Evolutionary conservation across 1,139 yeast species (phyloP).

Genomic region (Suhomyces atakaporum): DNA sequence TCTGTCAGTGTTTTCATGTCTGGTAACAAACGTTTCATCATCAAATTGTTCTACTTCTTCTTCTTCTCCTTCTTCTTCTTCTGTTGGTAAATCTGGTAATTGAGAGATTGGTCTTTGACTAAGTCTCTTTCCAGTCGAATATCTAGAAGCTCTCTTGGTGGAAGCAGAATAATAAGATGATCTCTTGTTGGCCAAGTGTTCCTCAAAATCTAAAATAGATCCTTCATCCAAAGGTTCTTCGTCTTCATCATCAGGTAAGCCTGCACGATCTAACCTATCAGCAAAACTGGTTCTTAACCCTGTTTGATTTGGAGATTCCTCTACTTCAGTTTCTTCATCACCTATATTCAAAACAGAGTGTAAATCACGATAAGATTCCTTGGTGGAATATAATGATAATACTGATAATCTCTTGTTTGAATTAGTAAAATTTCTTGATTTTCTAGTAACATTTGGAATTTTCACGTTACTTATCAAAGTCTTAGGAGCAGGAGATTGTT

Average conservation of each 20-base stretch:
- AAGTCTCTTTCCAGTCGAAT: slow-evolving; percentile 24
- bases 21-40: slow-evolving; percentile 43
- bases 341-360: slow-evolving; percentile 51
- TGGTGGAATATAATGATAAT: slow-evolving; percentile 68
- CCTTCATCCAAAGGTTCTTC: slow-evolving; percentile 40
- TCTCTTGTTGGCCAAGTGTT: slow-evolving; percentile 44
- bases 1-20: slow-evolving; percentile 27
- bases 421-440: slow-evolving; percentile 60
- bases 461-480: slow-evolving; percentile 59
- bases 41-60: slow-evolving; percentile 6
- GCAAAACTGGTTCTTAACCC: slow-evolving; percentile 47
- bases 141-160: slow-evolving; percentile 22
- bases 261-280: slow-evolving; percentile 45
- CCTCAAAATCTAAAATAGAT: slow-evolving; percentile 46
- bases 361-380: slow-evolving; percentile 62
- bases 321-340: slow-evolving; percentile 34
- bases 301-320: slow-evolving; percentile 26
- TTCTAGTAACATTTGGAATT: slow-evolving; percentile 71
- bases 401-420: slow-evolving; percentile 70
- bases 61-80: slow-evolving; percentile 13
- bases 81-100: slow-evolving; percentile 36
- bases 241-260: slow-evolving; percentile 31
- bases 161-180: slow-evolving; percentile 35
- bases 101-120: slow-evolving; percentile 34
- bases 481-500: slow-evolving; percentile 23